Percentiles rank a stretch among this genome's conserved stretches.
phyloP scores from a whole-genome alignment of 2,329 filamentous ascomycete species.

The Neopestalotiopsis sp. region DNA sequence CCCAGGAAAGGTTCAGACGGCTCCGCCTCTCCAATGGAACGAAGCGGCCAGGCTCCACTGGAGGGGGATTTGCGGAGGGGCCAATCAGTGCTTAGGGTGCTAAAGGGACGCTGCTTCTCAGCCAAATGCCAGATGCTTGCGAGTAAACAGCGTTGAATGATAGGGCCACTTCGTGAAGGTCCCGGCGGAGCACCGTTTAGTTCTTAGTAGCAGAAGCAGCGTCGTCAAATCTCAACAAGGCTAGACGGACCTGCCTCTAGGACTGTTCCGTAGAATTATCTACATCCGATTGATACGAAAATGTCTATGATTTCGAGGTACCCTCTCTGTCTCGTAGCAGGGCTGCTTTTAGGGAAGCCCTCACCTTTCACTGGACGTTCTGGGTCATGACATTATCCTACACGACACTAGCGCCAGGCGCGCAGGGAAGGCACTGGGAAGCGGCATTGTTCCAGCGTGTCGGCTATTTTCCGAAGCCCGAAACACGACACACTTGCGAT shows the following conservation, averaged over 20 bases:
- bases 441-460: constrained; percentile 8
- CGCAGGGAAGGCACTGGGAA: background rate
- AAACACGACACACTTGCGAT: constrained; percentile 1
- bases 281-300: background rate
- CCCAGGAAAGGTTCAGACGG: constrained; percentile 14
- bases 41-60: constrained; percentile 18
- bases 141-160: background rate
- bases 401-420: background rate
- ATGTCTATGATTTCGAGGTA: background rate
- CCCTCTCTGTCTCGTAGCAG: background rate
- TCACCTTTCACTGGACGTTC: background rate
- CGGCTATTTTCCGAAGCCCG: constrained; percentile 10
- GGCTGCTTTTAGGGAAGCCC: background rate
- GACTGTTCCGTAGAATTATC: background rate
- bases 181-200: background rate
- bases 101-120: background rate
- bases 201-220: background rate
- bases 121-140: background rate
- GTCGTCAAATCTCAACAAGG: background rate
- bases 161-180: constrained; percentile 15
- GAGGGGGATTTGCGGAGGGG: constrained; percentile 22
- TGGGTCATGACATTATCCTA: background rate
- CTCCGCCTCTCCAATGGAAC: constrained; percentile 20
- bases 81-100: constrained; percentile 21
- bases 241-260: constrained; percentile 4